phyloP scores from a whole-genome alignment of 2,329 filamentous ascomycete species.

The Cordyceps cateniannulata region DNA sequence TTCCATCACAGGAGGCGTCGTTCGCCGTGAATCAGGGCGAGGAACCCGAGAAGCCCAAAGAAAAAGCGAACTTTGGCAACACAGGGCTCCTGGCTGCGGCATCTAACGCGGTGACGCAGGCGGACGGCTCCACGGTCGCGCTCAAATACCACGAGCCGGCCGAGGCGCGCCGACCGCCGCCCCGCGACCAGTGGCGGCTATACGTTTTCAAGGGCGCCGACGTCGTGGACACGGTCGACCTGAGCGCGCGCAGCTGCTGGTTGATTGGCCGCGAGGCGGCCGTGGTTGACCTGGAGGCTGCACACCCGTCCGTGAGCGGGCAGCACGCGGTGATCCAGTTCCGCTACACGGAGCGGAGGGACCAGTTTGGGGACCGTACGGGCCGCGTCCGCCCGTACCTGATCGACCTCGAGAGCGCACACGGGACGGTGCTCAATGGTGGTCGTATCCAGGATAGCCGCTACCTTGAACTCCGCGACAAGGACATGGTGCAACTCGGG shows the following conservation, averaged over 20 bases:
- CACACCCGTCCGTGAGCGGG: constrained; percentile 89
- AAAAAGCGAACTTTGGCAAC: constrained; percentile 79
- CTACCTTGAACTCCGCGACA: constrained; percentile 80
- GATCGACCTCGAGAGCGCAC: constrained; percentile 88
- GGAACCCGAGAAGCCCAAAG: constrained; percentile 55
- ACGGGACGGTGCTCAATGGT: constrained; percentile 80
- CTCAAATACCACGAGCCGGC: constrained; percentile 95
- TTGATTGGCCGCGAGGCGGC: constrained; percentile 73
- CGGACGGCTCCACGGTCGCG: constrained; percentile 66
- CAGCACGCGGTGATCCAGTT: constrained; percentile 97
- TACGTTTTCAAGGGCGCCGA: constrained; percentile 87
- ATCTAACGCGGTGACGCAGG: constrained; percentile 69
- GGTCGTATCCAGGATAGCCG: constrained; percentile 65
- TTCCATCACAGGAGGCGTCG: constrained; percentile 54
- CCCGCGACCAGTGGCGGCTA: constrained; percentile 76
- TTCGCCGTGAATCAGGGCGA: constrained; percentile 46
- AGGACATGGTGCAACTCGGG: constrained; percentile 85
- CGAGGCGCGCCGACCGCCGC: constrained; percentile 81
- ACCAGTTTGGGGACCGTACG: constrained; percentile 79
- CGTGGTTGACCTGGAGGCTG: constrained; percentile 76
- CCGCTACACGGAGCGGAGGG: constrained; percentile 71
- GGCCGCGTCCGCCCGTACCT: constrained; percentile 80
- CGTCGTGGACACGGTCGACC: constrained; percentile 72
- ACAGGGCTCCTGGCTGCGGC: constrained; percentile 82
- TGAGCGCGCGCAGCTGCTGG: constrained; percentile 79